Conservation (phyloP, 169 alveolate species). For the Plasmodium inui region DNA sequence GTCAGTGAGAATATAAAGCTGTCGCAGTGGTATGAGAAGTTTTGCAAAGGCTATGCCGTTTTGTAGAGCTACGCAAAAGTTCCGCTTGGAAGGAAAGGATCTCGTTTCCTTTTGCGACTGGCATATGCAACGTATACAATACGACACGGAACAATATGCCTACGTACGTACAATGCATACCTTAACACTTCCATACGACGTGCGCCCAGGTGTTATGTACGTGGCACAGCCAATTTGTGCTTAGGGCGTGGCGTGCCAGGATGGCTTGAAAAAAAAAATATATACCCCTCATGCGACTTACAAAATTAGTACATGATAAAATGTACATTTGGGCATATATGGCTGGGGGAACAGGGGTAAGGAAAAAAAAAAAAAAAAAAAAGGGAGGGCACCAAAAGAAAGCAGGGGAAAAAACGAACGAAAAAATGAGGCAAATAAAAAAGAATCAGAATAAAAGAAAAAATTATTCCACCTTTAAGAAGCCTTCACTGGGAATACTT, state of each 20-base stretch:
- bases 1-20: not conserved
- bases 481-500: not conserved
- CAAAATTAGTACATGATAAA: not conserved
- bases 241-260: not conserved
- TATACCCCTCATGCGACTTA: not conserved
- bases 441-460: not conserved
- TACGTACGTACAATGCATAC: not conserved
- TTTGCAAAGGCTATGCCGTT: not conserved
- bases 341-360: not conserved
- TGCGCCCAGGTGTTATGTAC: not conserved
- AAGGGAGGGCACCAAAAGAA: not conserved
- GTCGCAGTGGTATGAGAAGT: not conserved
- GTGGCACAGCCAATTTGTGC: not conserved
- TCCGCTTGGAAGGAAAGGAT: not conserved
- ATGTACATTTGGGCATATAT: not conserved
- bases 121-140: not conserved
- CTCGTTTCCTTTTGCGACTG: not conserved
- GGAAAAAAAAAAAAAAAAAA: not conserved
- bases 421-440: not conserved
- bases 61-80: not conserved
- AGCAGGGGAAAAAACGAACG: not conserved
- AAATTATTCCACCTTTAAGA: not conserved
- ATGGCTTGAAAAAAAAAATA: not conserved
- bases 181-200: not conserved
- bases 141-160: not conserved